Evolutionary conservation across 306 rosid species (phyloP).

Genomic region (Lagenaria siceraria): DNA sequence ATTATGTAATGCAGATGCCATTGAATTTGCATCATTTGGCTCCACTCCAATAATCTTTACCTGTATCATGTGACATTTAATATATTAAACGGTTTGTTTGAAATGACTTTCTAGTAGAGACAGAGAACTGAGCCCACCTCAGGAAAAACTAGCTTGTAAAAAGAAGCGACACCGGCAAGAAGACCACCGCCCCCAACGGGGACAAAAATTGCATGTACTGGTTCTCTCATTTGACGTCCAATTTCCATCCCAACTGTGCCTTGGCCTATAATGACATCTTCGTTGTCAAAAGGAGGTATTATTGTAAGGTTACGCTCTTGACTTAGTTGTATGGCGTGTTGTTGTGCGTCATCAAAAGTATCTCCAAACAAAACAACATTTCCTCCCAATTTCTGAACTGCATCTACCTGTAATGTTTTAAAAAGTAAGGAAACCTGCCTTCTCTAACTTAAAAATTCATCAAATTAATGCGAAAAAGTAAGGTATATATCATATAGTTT

Average conservation of each 20-base stretch:
- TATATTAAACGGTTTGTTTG: no score
- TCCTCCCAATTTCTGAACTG: conserved; percentile 64
- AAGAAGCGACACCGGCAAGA: conserved; percentile 85
- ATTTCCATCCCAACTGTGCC: conserved; percentile 93
- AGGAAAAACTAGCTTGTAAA: conserved; percentile 70
- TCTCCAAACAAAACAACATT: conserved; percentile 66
- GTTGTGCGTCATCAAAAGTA: conserved; percentile 79
- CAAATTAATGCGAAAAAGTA: no score
- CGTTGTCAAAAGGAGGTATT: conserved; percentile 80
- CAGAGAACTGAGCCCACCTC: conserved; percentile 22
- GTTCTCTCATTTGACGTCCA: conserved; percentile 48
- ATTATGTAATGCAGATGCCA: conserved; percentile 73
- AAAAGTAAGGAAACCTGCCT: neutral
- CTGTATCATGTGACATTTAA: conserved; percentile 6
- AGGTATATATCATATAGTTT: no score
- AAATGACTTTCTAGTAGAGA: no score
- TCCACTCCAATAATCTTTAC: conserved; percentile 88
- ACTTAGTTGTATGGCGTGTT: conserved; percentile 53
- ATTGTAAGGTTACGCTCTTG: conserved; percentile 51
- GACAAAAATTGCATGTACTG: conserved; percentile 73
- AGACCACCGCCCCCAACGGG: conserved; percentile 95
- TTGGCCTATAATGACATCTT: conserved; percentile 76
- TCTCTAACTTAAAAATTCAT: no score
- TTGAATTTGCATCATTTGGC: conserved; percentile 19
- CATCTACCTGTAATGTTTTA: conserved; percentile 37